Evolutionary conservation across 345 rosid species (phyloP), one percentile per base, ranked within the genome.

Genomic region (Kernera saxatilis): DNA sequence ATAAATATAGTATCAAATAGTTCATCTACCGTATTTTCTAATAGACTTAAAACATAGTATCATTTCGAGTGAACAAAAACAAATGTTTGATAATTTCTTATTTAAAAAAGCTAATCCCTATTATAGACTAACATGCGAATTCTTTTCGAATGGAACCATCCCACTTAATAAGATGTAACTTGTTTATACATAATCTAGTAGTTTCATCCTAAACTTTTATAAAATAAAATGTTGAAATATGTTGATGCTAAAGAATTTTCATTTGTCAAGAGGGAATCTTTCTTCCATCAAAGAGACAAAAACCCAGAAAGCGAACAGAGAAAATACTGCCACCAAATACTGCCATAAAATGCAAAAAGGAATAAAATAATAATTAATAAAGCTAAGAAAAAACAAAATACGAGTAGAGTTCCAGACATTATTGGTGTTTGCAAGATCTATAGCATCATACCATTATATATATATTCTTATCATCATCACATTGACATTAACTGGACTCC

Each of bases 231-330:
- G 58, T 55, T 17, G 18, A 75, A 9, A 33, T 41, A 32, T 25
- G 18, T 67, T 40, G 54, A 68, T 51, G 14, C 23, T 26, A 53
- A 43, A 45, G 30, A 70, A 62, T 61, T 71, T 46, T 63, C 76
- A 77, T 54, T 74, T 74, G 76, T 72, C 35, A 67, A 84, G 63
- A 64, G 83, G 85, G 87, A 84, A 82, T 85, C 87, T 84, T 81
- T 82, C 76, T 80, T 48, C 80, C 71, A 64, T 77, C 74, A 78
- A 70, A 74, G 67, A 69, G 70, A 81, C 71, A 83, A 75, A 62
- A 69, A 53, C 71, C 56, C 71, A 67, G 73, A 81, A 73, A 80
- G 73, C 77, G 69, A 69, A 75, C 61, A 71, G 59, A 58, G 44
- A 32, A 70, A 71, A 64, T 63, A 72, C 59, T 72, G 62, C 53